Base-by-base conservation (phyloP, 106 monocot genomes). In the Dioscorea alata region DNA sequence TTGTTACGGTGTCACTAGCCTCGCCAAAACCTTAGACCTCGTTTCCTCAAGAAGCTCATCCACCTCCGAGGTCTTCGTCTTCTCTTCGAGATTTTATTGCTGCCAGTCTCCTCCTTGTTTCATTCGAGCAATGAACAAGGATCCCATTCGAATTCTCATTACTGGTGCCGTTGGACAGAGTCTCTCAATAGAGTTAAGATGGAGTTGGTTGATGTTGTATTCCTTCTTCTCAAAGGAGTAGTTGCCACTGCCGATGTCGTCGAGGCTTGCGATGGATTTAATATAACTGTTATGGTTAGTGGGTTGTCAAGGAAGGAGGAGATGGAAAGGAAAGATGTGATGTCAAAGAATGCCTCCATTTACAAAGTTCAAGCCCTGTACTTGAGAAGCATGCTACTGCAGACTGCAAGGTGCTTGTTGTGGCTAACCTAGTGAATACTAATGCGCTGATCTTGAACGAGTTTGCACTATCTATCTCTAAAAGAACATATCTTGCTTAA, bases 371-470 rank as follows among this genome's bases (percentile, higher is more conserved):
- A n/a, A n/a, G n/a, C n/a, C n/a, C 92, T 23, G 88, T 85, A 31
- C 68, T 88, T n/a, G 92, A 92, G 35, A 71, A 85, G 50, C 51
- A 88, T 81, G 88, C 92, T 16, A 88, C 88, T 72, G 63, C 88
- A 18, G 83, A 83, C 71, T 92, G 92, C 83, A 92, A 92, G 85
- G 88, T n/a, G n/a, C n/a, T n/a, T n/a, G n/a, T n/a, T n/a, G n/a
- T n/a, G n/a, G n/a, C n/a, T n/a, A n/a, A n/a, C 53, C 86, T 84
- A 15, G 85, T 88, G 23, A 92, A 92, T 73, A 92, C 91, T 49
- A 91, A 91, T 70, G 90, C 90, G 17, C 68, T 91, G 17, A 87
- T 91, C 65, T 63, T 91, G 50, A 91, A 87, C 63, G 91, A 91
- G 69, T 91, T 84, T 54, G 87, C 87, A 51, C 91, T 84, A 60